Percentiles rank a stretch among this genome's conserved stretches.
Conservation (phyloP, 2,329 filamentous ascomycete genomes). For the Scedosporium aurantiacum region DNA sequence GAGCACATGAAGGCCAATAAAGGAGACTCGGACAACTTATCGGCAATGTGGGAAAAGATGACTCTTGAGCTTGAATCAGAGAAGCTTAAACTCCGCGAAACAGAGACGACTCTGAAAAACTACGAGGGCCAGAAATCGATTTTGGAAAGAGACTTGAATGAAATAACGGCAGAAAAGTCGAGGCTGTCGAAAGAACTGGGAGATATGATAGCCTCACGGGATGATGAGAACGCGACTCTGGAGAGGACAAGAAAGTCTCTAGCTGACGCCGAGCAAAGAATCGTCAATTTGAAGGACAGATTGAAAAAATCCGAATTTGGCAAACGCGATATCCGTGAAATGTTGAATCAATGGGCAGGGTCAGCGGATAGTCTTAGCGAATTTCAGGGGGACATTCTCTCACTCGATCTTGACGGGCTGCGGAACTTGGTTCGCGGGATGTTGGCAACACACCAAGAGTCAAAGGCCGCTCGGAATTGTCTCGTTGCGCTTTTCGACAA, state of each 20-base stretch:
- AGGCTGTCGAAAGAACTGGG: conserved; percentile 1
- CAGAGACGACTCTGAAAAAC: not conserved
- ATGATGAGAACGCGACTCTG: not conserved
- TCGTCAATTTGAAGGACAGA: conserved; percentile 9
- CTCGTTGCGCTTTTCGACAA: conserved; percentile 5
- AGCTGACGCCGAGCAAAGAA: conserved; percentile 9
- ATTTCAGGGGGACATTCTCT: conserved; percentile 4
- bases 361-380: conserved; percentile 3
- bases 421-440: conserved; percentile 1
- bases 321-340: conserved; percentile 4
- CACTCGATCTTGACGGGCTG: conserved; percentile 4
- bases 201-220: not conserved
- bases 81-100: not conserved
- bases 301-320: conserved; percentile 8
- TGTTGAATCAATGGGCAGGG: conserved; percentile 8
- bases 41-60: not conserved
- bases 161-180: not conserved
- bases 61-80: not conserved
- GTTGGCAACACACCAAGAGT: not conserved
- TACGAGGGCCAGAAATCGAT: not conserved
- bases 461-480: not conserved
- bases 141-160: not conserved
- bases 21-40: not conserved
- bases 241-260: conserved; percentile 4
- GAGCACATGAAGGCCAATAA: conserved; percentile 11